Evolutionary conservation across 1,284 basidiomycete genomes (phyloP).

Genomic region (Pseudozyma sp.): DNA sequence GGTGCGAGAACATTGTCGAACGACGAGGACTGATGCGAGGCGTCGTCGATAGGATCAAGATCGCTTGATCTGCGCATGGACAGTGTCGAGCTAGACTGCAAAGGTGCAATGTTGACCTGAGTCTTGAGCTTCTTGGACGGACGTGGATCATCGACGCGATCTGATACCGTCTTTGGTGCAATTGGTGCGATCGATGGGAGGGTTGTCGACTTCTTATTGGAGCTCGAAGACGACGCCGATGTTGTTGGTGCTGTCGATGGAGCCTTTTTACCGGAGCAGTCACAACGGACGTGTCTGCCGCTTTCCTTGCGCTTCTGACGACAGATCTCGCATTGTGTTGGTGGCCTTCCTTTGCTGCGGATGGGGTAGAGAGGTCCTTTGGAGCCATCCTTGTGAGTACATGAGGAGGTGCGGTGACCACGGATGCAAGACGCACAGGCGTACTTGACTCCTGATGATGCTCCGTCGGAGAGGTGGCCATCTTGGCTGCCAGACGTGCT

Average conservation of each 20-base stretch:
- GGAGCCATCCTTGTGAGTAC: slow-evolving; percentile 63
- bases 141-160: slow-evolving; percentile 4
- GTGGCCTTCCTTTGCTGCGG: slow-evolving; percentile 58
- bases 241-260: slow-evolving; percentile 1
- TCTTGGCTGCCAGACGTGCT: slow-evolving; percentile 10
- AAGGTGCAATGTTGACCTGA: not conserved
- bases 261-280: slow-evolving; percentile 36
- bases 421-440: slow-evolving; percentile 64
- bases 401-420: slow-evolving; percentile 61
- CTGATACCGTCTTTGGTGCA: not conserved
- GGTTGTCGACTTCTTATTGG: slow-evolving; percentile 1
- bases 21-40: not conserved
- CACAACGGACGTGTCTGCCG: slow-evolving; percentile 57
- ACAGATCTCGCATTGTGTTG: slow-evolving; percentile 59
- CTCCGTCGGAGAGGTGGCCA: slow-evolving; percentile 7
- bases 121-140: slow-evolving; percentile 18
- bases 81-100: not conserved
- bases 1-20: slow-evolving; percentile 28
- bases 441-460: slow-evolving; percentile 47
- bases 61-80: not conserved
- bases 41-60: not conserved
- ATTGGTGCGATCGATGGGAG: slow-evolving; percentile 9
- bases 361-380: slow-evolving; percentile 58
- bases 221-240: not conserved
- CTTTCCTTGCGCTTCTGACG: slow-evolving; percentile 53